Base-by-base conservation (phyloP, 495 filamentous ascomycete species). In the Apodospora peruviana region DNA sequence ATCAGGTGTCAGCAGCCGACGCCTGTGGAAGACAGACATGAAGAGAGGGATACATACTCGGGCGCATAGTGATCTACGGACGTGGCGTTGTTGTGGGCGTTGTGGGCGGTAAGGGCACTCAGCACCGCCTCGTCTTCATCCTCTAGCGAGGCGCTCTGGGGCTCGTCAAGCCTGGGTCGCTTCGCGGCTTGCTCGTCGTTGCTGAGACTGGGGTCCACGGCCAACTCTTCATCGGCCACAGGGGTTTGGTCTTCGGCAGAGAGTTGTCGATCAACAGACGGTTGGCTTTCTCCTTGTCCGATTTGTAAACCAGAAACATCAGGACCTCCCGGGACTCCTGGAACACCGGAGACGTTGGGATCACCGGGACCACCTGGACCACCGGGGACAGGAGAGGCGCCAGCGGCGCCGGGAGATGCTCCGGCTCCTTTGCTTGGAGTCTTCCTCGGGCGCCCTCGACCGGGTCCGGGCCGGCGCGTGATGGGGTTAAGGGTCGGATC, bases 401-500 rank as follows among this genome's bases (percentile, higher is more conserved):
- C 47, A 19, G 50, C 23, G 8, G 40, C 39, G 24, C n/a, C 32
- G 20, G 45, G 14, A 12, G 32, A 5, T 5, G 16, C 19, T 14
- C 4, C 44, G 4, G 18, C 10, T 29, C 25, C 16, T 3, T 42
- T 4, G n/a, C 35, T 47, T 1, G 51, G 17, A 25, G 47, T 52
- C 52, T 75, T 77, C 35, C 68, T 56, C 0, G 73, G 73, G 2
- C 73, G 66, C 2, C 73, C 73, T 35, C 73, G 63, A 17, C 73
- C 72, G 0, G 73, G 73, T 12, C 73, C 73, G 2, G 73, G 73
- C 25, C 73, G 62, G 16, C 72, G 62, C 17, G 72, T 77, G 45
- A 77, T 75, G 45, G 73, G 73, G 43, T 77, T 77, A 23, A 56
- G 17, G 3, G 63, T 65, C 18, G 73, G 72, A 51, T 75, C 72